Evolutionary conservation across 768 basidiomycete species (phyloP).

Genomic region (Xerocomellus intermedius): DNA sequence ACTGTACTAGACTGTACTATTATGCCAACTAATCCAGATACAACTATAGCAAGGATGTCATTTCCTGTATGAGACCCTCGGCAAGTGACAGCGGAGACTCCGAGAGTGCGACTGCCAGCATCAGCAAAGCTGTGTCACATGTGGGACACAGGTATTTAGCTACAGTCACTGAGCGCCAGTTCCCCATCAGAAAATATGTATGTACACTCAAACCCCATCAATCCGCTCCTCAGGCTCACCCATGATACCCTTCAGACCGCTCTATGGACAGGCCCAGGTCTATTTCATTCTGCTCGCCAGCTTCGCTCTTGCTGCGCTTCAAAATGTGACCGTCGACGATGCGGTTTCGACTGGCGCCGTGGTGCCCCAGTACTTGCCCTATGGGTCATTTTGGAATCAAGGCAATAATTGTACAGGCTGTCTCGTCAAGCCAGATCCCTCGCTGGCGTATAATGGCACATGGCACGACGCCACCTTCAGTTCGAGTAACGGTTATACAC

Average conservation of each 20-base stretch:
- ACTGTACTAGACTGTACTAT: too few species aligned
- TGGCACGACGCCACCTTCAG: constrained; percentile 16
- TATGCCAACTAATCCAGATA: too few species aligned
- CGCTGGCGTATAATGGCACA: constrained; percentile 8
- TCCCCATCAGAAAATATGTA: too few species aligned
- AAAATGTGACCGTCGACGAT: constrained; percentile 19
- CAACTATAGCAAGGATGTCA: neutral
- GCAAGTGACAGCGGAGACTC: too few species aligned
- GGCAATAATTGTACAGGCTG: constrained; percentile 9
- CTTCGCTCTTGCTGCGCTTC: constrained; percentile 1
- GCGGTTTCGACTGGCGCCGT: constrained; percentile 4
- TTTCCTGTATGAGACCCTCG: too few species aligned
- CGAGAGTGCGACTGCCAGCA: too few species aligned
- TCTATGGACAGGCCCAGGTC: neutral
- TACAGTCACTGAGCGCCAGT: too few species aligned
- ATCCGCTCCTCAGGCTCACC: neutral
- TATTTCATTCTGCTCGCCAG: neutral
- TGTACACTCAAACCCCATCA: too few species aligned
- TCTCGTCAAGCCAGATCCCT: neutral
- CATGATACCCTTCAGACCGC: neutral
- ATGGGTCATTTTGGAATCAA: neutral
- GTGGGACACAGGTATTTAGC: too few species aligned
- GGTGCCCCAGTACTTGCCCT: constrained; percentile 10
- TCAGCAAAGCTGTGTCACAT: too few species aligned
- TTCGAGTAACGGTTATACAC: neutral